A percentile compares a stretch with the other conserved stretches of the same genome.
These are phyloP conservation scores for Saposhnikovia divaricata DNA, from an alignment of 129 eudicot species.

Conservation along the genomic window DNA sequence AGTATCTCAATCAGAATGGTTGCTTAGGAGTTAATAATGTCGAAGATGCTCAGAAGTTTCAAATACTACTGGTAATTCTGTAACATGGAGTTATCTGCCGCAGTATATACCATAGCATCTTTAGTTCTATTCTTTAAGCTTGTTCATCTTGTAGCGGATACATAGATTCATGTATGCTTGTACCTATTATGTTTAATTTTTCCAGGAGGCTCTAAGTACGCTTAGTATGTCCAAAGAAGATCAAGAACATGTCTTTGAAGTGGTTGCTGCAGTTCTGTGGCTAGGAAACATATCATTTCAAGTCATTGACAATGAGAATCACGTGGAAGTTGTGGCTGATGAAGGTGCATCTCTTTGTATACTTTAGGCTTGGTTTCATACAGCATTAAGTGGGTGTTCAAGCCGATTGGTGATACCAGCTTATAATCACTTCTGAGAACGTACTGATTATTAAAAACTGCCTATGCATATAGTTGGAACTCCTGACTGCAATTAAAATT, in stretches of 20 bases:
- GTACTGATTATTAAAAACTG: neutral
- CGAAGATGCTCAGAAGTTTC: slow-evolving; percentile 66
- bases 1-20: slow-evolving; percentile 65
- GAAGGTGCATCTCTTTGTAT: slow-evolving; percentile 47
- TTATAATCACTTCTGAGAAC: neutral
- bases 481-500: neutral
- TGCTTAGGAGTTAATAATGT: slow-evolving; percentile 56
- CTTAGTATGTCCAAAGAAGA: slow-evolving; percentile 46
- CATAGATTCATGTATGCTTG: neutral
- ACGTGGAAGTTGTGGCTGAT: slow-evolving; percentile 51
- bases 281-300: slow-evolving; percentile 86
- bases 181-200: slow-evolving; percentile 12
- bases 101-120: slow-evolving; percentile 2
- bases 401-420: neutral
- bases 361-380: slow-evolving; percentile 8
- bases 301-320: slow-evolving; percentile 56
- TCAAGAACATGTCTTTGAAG: slow-evolving; percentile 59
- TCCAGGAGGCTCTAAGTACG: slow-evolving; percentile 61
- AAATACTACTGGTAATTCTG: slow-evolving; percentile 49
- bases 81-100: neutral
- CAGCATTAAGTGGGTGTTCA: neutral
- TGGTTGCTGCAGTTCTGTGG: slow-evolving; percentile 91
- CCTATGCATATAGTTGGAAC: neutral
- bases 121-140: neutral
- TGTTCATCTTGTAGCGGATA: neutral